Evolutionary conservation across 2,329 filamentous ascomycete species (phyloP), one percentile per base, ranked within the genome.

Genomic region (Fusarium secorum): DNA sequence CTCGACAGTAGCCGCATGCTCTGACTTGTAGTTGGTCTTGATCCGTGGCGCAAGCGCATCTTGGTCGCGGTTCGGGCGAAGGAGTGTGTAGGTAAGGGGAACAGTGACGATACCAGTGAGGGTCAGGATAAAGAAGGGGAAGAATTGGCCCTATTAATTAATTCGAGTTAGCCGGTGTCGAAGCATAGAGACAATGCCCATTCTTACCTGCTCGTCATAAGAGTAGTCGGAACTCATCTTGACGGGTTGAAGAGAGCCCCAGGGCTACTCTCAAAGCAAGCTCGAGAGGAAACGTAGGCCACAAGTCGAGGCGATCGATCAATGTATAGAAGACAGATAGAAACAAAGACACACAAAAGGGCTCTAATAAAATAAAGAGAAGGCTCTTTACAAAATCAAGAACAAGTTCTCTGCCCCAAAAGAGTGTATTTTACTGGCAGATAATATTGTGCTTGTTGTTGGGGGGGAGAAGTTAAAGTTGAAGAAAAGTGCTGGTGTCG

Each of bases 41-140:
- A 97, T 95, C 78, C 93, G 89, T 58, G 93, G 90, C 69, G 94
- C 94, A 65, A 93, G 92, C 73, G 90, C 92, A 79, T 94, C 91
- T 72, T 93, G 89, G 77, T 94, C 85, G 73, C 85, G 93, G 81
- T 88, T 92, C 46, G 93, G 90, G 79, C 91, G 92, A 77, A 98
- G 87, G 75, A 97, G 90, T 73, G 90, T 93, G 83, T 97, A 97
- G 77, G 95, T 97, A 78, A 97, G 87, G 68, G 95, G 95, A 64
- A 97, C 84, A 36, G 96, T 98, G 82, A 98, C 88, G 74, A 99
- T 89, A 78, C 91, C 90, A 70, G 92, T 90, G 78, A 98, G 87
- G 45, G 95, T 98, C 79, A 98, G 90, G 83, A 98, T 91, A 86
- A 99, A 99, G 88, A 97, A 97, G 75, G 97, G 96, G 87, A 98